Conservation (phyloP, 1,284 basidiomycete species). For the Marasmius sp. region DNA sequence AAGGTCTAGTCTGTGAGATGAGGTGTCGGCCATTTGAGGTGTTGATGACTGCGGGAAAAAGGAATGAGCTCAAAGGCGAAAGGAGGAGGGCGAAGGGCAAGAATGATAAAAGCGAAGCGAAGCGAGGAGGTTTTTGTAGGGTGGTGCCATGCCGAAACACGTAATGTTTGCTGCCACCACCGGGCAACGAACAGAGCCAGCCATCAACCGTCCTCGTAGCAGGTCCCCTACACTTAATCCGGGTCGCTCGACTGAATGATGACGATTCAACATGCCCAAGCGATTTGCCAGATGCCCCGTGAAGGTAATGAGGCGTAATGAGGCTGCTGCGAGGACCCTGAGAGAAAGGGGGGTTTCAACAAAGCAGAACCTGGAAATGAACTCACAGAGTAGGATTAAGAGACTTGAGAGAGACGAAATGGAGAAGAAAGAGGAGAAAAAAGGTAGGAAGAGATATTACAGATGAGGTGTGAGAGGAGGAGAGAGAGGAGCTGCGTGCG, state of each 20-base stretch:
- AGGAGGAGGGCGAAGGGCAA: neutral
- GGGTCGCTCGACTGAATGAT: neutral
- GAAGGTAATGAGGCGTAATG: neutral
- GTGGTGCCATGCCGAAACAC: neutral
- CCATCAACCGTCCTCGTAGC: neutral
- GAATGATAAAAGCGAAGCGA: neutral
- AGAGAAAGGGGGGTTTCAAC: neutral
- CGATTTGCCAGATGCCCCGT: neutral
- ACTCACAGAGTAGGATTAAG: slow-evolving; percentile 3
- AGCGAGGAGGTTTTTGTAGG: neutral
- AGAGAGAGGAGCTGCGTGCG: neutral
- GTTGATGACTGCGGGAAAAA: slow-evolving; percentile 3
- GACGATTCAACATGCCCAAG: neutral
- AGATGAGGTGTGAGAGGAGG: neutral
- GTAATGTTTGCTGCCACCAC: neutral
- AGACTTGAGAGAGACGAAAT: neutral
- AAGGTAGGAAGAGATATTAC: neutral
- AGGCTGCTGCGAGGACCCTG: neutral
- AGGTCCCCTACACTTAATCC: neutral
- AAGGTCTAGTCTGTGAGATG: slow-evolving; percentile 83
- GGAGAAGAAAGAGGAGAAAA: neutral
- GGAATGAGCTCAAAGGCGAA: neutral
- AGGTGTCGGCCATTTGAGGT: slow-evolving; percentile 55
- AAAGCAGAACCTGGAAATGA: neutral
- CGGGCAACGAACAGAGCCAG: neutral